Evolutionary conservation across 1,284 basidiomycete genomes (phyloP).

Genomic region (Sanghuangporus baumii): DNA sequence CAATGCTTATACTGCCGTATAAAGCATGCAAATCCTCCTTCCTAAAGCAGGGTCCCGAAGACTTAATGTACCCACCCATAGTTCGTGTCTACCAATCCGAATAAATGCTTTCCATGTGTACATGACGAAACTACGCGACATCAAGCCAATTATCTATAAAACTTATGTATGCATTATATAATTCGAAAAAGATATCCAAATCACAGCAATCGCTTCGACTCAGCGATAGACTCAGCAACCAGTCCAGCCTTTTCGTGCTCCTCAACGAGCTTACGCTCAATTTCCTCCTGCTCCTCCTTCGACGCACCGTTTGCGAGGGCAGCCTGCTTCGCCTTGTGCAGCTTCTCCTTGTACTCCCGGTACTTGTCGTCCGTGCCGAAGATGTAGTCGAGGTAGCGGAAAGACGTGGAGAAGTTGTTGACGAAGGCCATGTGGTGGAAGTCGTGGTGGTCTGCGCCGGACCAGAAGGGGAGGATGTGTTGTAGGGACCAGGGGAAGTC

Average conservation of each 20-base stretch:
- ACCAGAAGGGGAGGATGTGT: constrained; percentile 95
- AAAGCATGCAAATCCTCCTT: too few relatives aligned
- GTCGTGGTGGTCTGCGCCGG: constrained; percentile 97
- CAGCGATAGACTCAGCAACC: constrained; percentile 62
- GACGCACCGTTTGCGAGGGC: constrained; percentile 38
- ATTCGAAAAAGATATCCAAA: background rate
- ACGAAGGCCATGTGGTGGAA: constrained; percentile 93
- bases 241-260: constrained; percentile 71
- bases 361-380: constrained; percentile 88
- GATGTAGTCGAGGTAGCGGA: constrained; percentile 87
- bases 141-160: too few relatives aligned
- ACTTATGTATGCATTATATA: too few relatives aligned
- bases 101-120: too few relatives aligned
- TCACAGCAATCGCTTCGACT: constrained; percentile 20
- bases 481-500: constrained; percentile 98
- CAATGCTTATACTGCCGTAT: too few relatives aligned
- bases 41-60: too few relatives aligned
- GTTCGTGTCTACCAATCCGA: too few relatives aligned
- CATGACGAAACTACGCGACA: too few relatives aligned
- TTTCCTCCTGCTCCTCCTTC: constrained; percentile 44
- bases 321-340: constrained; percentile 48
- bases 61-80: too few relatives aligned
- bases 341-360: constrained; percentile 62
- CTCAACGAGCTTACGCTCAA: constrained; percentile 54
- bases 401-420: constrained; percentile 88